Percentiles rank a stretch among this genome's conserved stretches.
Evolutionary conservation across 78 protist genomes (phyloP).

Genomic region (Blattamonas nauphoetae): DNA sequence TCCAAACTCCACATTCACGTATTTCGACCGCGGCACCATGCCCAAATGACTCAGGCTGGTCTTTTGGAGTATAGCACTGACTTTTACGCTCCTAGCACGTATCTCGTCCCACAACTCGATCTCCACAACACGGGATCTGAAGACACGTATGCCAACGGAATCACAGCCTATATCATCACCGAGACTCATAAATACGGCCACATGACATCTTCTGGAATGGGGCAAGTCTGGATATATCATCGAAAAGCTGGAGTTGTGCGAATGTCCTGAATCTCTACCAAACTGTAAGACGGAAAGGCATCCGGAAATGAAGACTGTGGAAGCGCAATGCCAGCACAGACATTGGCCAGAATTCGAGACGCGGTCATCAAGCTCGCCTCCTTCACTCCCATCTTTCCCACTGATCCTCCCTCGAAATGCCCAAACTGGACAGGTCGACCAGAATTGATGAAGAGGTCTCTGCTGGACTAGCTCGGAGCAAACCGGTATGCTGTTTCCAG

Average conservation of each 20-base stretch:
- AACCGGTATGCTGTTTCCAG: too few relatives aligned
- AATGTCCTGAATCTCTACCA: neutral
- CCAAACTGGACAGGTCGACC: too few relatives aligned
- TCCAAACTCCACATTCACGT: slow-evolving; percentile 10
- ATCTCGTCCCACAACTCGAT: slow-evolving; percentile 21
- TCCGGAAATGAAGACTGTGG: slow-evolving; percentile 53
- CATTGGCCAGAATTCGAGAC: too few relatives aligned
- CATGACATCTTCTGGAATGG: slow-evolving; percentile 59
- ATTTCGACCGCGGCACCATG: slow-evolving; percentile 11
- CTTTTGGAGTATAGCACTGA: slow-evolving; percentile 47
- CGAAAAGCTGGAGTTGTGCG: slow-evolving; percentile 15
- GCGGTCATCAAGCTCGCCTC: too few relatives aligned
- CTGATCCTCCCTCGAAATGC: too few relatives aligned
- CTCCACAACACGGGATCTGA: neutral
- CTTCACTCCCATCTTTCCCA: too few relatives aligned
- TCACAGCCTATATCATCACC: slow-evolving; percentile 24
- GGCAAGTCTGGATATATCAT: slow-evolving; percentile 28
- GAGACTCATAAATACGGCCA: slow-evolving; percentile 65
- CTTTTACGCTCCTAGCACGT: slow-evolving; percentile 22
- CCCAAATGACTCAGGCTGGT: slow-evolving; percentile 43
- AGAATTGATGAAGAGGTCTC: too few relatives aligned
- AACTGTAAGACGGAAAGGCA: neutral
- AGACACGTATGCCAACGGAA: neutral
- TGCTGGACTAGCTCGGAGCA: too few relatives aligned
- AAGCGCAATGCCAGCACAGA: too few relatives aligned